Base-by-base conservation (phyloP, 2,329 filamentous ascomycete species). In the Fusarium acutatum region DNA sequence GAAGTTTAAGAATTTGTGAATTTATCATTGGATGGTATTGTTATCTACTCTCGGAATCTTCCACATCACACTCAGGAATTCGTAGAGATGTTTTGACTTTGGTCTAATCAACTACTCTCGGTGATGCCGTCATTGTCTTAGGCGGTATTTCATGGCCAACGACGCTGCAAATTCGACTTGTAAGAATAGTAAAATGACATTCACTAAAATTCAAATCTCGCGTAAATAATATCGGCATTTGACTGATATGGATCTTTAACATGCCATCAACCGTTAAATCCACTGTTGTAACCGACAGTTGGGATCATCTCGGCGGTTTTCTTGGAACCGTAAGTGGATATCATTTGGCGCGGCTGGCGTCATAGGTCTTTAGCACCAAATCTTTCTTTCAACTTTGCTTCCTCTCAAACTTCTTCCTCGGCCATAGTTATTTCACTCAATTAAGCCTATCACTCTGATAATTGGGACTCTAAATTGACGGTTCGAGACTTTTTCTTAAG, bases 361-460 rank as follows among this genome's bases (percentile, higher is more conserved):
- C 70, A 72, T 73, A 69, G 53, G 59, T 58, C 57, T 63, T 34
- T 59, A 71, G 56, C 56, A 67, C 26, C 46, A 68, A 71, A 65
- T 34, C 60, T 67, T 71, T 69, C 67, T 64, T 71, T 71, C 53
- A 58, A 67, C 67, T 38, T 71, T 38, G 28, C 10, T 22, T 43
- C 47, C 26, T 61, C 60, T 34, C 5, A 26, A 46, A 38, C 7
- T 15, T 46, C n/a, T 52, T 35, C n/a, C 18, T 44, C 26, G 22
- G 28, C 10, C 18, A 41, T 40, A 11, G 10, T 13, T 9, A 26
- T 24, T 17, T 34, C 34, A 38, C 22, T 46, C 14, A 14, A 37
- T 28, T 6, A 38, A 11, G 13, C 17, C 15, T 24, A 5, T 22
- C 6, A 2, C 15, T 40, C 20, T 30, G 15, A 17, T 30, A 34